Percentiles rank a stretch among this genome's conserved stretches.
Conservation (phyloP, 78 protist species). For the Chrysochromulina tobinii region DNA sequence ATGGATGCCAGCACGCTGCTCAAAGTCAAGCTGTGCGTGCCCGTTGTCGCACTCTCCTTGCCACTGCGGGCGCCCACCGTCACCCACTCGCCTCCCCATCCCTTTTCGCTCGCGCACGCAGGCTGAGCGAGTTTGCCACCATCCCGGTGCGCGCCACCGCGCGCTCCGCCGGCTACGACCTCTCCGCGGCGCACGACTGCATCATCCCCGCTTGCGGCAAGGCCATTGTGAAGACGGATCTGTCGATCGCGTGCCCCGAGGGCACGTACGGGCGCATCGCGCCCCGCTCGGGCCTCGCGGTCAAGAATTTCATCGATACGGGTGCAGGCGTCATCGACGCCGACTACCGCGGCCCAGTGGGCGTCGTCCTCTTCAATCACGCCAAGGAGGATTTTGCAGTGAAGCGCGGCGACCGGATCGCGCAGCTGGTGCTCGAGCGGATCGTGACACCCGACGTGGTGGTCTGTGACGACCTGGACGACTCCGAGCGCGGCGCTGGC, state of each 20-base stretch:
- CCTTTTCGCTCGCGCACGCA: background rate
- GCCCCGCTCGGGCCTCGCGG: conserved; percentile 80
- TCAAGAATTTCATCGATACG: conserved; percentile 75
- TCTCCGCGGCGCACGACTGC: conserved; percentile 61
- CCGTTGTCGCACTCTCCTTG: no score
- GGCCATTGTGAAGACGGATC: conserved; percentile 74
- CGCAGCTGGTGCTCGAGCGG: conserved; percentile 74
- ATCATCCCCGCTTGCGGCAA: conserved; percentile 73
- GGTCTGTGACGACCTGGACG: conserved; percentile 64
- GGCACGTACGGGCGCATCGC: conserved; percentile 81
- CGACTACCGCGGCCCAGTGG: conserved; percentile 83
- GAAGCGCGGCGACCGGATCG: conserved; percentile 67
- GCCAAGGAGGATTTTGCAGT: conserved; percentile 52
- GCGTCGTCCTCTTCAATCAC: conserved; percentile 83
- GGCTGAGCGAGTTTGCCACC: conserved; percentile 53
- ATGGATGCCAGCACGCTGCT: no score
- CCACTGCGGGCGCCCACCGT: no score
- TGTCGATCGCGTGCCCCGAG: conserved; percentile 68
- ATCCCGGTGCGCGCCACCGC: conserved; percentile 65
- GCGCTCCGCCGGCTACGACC: conserved; percentile 83
- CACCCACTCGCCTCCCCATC: no score
- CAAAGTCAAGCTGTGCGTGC: no score
- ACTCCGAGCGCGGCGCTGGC: conserved; percentile 64
- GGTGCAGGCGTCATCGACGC: conserved; percentile 68
- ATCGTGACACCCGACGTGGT: conserved; percentile 58